These are phyloP conservation scores for Cochlearia excelsa DNA, from an alignment of 345 rosid genomes.

Conservation along the genomic window DNA sequence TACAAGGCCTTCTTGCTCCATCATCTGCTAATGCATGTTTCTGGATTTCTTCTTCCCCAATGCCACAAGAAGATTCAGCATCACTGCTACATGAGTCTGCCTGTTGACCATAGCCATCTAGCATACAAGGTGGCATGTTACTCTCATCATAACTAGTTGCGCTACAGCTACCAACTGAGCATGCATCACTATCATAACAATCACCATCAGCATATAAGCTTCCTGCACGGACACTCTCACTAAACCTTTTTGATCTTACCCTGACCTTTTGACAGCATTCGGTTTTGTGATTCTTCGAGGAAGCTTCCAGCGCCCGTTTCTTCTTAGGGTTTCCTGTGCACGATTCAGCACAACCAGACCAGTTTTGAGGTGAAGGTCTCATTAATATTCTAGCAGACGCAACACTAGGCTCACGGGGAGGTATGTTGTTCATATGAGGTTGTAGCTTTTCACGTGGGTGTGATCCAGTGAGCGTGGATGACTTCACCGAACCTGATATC, in stretches of 20 bases:
- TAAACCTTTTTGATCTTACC: slow-evolving; percentile 36
- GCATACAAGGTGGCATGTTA: slow-evolving; percentile 27
- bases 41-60: slow-evolving; percentile 28
- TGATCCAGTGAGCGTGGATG: slow-evolving; percentile 22
- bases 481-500: slow-evolving; percentile 39
- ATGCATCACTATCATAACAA: slow-evolving; percentile 40
- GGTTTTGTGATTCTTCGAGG: too few relatives aligned
- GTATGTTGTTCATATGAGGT: slow-evolving; percentile 20
- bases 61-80: slow-evolving; percentile 42
- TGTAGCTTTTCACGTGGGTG: slow-evolving; percentile 29
- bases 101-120: slow-evolving; percentile 34
- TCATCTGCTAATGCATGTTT: slow-evolving; percentile 33
- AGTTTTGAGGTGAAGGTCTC: slow-evolving; percentile 39
- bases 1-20: slow-evolving; percentile 45
- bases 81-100: slow-evolving; percentile 42
- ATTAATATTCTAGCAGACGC: slow-evolving; percentile 39
- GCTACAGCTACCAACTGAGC: slow-evolving; percentile 76
- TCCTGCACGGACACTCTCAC: slow-evolving; percentile 22
- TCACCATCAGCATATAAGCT: slow-evolving; percentile 28
- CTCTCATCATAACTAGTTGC: slow-evolving; percentile 29
- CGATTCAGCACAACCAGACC: slow-evolving; percentile 37
- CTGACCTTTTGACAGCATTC: slow-evolving; percentile 36
- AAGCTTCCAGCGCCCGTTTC: slow-evolving; percentile 16
- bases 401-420: slow-evolving; percentile 30
- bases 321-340: slow-evolving; percentile 36